Conservation (phyloP, 768 basidiomycete species). For the Panellus pusillus region DNA sequence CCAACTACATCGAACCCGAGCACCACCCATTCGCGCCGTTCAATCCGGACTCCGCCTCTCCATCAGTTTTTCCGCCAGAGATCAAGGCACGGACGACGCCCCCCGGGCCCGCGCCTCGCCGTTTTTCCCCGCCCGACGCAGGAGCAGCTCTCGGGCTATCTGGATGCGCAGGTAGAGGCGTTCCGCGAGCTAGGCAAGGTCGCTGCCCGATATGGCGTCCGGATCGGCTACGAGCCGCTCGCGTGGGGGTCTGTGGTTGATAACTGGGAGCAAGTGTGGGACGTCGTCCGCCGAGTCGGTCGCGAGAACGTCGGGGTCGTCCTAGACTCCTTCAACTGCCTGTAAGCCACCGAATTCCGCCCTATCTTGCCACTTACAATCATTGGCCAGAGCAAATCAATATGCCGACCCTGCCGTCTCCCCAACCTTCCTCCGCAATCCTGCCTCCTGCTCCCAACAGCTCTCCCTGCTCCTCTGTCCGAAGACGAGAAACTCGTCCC, state of each 20-base stretch:
- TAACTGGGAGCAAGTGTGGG: conserved; percentile 39
- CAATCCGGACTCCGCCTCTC: background rate
- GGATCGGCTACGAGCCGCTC: conserved; percentile 34
- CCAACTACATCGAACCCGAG: conserved; percentile 28
- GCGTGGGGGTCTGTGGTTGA: conserved; percentile 35
- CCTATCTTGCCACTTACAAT: background rate
- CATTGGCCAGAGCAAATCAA: conserved; percentile 31
- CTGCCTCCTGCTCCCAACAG: conserved; percentile 10
- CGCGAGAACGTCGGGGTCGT: conserved; percentile 39
- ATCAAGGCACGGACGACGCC: background rate
- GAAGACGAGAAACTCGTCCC: background rate
- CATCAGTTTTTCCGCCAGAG: background rate
- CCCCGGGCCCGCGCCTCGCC: conserved; percentile 7
- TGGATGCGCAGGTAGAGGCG: conserved; percentile 27
- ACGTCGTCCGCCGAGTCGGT: conserved; percentile 32
- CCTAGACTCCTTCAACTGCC: conserved; percentile 37
- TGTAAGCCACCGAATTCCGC: conserved; percentile 13
- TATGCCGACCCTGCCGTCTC: conserved; percentile 36
- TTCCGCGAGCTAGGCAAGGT: conserved; percentile 31
- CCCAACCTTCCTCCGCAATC: conserved; percentile 21
- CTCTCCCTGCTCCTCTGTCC: background rate
- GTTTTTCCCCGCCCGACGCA: conserved; percentile 8
- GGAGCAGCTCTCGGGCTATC: conserved; percentile 23
- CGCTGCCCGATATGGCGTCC: conserved; percentile 30
- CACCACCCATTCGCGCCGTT: conserved; percentile 20